Conservation (phyloP, 75 land plant genomes). For the Gnetum montanum region DNA sequence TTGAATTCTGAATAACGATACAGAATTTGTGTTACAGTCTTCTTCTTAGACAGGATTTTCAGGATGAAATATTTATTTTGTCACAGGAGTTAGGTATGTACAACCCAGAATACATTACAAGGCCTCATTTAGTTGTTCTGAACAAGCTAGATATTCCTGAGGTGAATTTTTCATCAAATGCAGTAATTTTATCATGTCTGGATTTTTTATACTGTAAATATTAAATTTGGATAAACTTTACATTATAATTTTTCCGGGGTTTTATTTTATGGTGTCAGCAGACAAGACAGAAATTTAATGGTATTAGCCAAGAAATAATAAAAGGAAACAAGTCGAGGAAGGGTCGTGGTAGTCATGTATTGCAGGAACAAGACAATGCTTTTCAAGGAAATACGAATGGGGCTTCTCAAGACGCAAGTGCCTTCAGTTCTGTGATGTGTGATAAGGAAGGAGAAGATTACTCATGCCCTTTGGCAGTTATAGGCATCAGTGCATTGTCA, state of each 20-base stretch:
- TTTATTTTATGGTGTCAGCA: conserved; percentile 13
- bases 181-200: background rate
- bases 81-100: conserved; percentile 92
- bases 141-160: conserved; percentile 85
- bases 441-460: conserved; percentile 64
- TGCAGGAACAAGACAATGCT: background rate
- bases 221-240: background rate
- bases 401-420: background rate
- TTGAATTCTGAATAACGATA: background rate
- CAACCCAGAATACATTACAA: conserved; percentile 81
- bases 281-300: conserved; percentile 58
- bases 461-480: conserved; percentile 70
- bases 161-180: conserved; percentile 11
- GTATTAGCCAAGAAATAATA: conserved; percentile 40
- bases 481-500: conserved; percentile 79
- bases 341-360: conserved; percentile 1
- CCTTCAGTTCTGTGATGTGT: conserved; percentile 2
- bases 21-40: background rate
- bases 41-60: background rate
- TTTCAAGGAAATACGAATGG: background rate
- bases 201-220: background rate
- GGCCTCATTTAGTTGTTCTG: conserved; percentile 86
- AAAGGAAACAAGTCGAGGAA: conserved; percentile 20
- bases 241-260: background rate
- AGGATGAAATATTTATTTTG: background rate